These are phyloP conservation scores for Annulohypoxylon bovei DNA, from an alignment of 495 filamentous ascomycete species.

Conservation along the genomic window DNA sequence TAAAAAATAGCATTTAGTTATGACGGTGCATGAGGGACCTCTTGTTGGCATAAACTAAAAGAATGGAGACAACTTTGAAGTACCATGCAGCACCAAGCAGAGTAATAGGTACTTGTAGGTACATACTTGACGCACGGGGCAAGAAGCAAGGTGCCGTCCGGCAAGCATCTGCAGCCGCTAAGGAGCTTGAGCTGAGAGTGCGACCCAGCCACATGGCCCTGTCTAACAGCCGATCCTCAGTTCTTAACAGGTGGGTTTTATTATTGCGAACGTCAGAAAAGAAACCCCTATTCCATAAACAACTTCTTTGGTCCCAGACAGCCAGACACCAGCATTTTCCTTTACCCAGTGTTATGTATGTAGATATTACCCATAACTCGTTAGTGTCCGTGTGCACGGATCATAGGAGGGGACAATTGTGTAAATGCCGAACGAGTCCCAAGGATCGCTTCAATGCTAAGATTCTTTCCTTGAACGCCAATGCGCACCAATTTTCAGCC, in stretches of 20 bases:
- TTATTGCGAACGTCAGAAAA: conserved; percentile 37
- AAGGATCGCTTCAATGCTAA: conserved; percentile 2
- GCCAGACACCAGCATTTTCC: conserved; percentile 27
- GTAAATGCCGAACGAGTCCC: conserved; percentile 34
- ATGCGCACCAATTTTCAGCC: conserved; percentile 36
- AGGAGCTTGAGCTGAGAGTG: conserved; percentile 44
- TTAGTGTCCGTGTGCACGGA: conserved; percentile 31
- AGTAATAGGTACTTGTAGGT: conserved; percentile 17
- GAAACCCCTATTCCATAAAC: not conserved
- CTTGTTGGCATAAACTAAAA: not conserved
- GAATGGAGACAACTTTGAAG: not conserved
- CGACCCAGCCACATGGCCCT: conserved; percentile 45
- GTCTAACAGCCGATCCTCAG: conserved; percentile 42
- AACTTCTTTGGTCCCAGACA: not conserved
- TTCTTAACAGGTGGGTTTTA: conserved; percentile 37
- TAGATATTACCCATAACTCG: conserved; percentile 2
- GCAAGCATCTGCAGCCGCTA: conserved; percentile 45
- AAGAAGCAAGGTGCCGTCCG: conserved; percentile 35
- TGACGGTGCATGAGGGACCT: not conserved
- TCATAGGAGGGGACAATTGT: conserved; percentile 27
- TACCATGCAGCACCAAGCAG: not conserved
- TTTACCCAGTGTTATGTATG: not conserved
- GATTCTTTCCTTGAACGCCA: conserved; percentile 17
- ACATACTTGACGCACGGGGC: conserved; percentile 32
- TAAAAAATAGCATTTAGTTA: not conserved